Base-by-base conservation (phyloP, 2,329 filamentous ascomycete genomes). In the Elsinoe batatas region DNA sequence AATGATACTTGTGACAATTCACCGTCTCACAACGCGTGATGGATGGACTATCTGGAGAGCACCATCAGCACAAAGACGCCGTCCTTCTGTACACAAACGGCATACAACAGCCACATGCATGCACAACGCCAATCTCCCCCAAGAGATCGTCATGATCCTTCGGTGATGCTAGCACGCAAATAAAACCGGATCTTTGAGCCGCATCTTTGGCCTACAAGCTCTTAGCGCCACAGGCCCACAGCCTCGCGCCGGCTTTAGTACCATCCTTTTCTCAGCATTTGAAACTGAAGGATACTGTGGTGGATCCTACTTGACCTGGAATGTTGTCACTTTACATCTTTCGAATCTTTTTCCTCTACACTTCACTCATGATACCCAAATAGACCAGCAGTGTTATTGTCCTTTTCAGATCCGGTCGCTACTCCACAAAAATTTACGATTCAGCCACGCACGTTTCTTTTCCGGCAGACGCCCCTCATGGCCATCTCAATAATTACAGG, bases 121-220 rank as follows among this genome's bases (percentile, higher is more conserved):
- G 26, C 26, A 30, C 26, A 30, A 30, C 4, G 26, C 26, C 26
- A 30, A 30, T 30, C 7, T 30, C 26, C 26, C 26, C 26, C 4
- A 38, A 38, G 36, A 38, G 36, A 11, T 18, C 36, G 17, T 38
- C 36, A n/a, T 38, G 36, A 38, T 38, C 36, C 26, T 30, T 38
- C 36, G 36, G 36, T 38, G 36, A 38, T 38, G 36, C 36, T 38
- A 38, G 17, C 5, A 38, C 36, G 26, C 36, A 49, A 33, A 33
- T n/a, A 46, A 49, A 49, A 49, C 44, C 44, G 44, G 44, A 49
- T 49, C 32, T 49, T 12, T 17, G 44, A 49, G 44, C 44, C 44
- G 44, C 44, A 49, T 7, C 26, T 42, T 11, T 42, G 15, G 15
- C 12, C 38, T 18, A 5, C 15, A 15, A 8, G 38, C 13, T 30